Conservation (phyloP, 2,329 filamentous ascomycete genomes). For the Madurella mycetomatis region DNA sequence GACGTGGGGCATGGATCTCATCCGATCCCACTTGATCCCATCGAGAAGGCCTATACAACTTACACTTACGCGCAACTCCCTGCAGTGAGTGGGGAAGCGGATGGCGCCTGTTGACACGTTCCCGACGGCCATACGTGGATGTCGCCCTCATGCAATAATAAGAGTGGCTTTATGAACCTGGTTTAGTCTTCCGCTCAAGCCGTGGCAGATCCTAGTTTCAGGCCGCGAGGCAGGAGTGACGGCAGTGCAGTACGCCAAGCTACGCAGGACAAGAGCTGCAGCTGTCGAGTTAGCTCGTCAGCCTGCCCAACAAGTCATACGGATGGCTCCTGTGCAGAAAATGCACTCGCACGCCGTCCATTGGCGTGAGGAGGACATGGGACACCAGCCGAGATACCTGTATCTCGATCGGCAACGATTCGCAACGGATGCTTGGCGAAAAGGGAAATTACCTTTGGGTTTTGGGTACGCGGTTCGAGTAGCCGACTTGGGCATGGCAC, state of each 20-base stretch:
- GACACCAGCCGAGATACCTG: not conserved
- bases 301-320: too few species aligned
- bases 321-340: too few species aligned
- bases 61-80: not conserved
- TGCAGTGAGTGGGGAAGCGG: slow-evolving; percentile 3
- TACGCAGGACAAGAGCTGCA: too few species aligned
- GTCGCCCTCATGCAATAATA: slow-evolving; percentile 3
- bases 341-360: too few species aligned
- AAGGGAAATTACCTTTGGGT: slow-evolving; percentile 17
- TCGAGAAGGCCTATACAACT: not conserved
- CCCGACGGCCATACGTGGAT: slow-evolving; percentile 6
- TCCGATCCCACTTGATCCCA: slow-evolving; percentile 5
- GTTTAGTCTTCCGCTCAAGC: slow-evolving; percentile 15
- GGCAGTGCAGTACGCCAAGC: not conserved
- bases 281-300: too few species aligned
- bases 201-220: slow-evolving; percentile 17
- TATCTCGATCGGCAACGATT: too few species aligned
- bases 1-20: slow-evolving; percentile 8
- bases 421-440: not conserved
- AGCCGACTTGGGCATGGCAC: slow-evolving; percentile 14
- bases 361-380: not conserved
- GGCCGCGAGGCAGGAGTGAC: not conserved
- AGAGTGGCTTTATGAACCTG: slow-evolving; percentile 6
- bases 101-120: not conserved
- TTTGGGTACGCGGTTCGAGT: slow-evolving; percentile 11